Percentiles rank a stretch among this genome's conserved stretches.
phyloP scores from a whole-genome alignment of 331 rosid species.

The Cucumis variabilis region DNA sequence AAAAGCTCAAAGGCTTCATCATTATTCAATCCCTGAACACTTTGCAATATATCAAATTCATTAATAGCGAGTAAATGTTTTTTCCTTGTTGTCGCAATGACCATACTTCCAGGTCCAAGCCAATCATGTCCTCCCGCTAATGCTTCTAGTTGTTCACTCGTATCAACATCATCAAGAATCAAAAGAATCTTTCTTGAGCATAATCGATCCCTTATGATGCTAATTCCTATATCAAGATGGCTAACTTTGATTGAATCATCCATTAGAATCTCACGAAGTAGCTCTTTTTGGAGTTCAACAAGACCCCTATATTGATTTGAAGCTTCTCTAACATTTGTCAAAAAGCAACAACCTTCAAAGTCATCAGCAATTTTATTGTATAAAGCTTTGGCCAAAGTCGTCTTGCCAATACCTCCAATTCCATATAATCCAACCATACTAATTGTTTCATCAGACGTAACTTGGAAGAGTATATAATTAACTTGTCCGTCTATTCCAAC shows the following conservation, averaged over 20 bases:
- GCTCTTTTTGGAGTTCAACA: background rate
- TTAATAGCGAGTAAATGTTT: too few species aligned
- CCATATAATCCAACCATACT: constrained; percentile 29
- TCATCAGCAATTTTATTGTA: background rate
- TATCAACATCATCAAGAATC: too few species aligned
- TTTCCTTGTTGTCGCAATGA: too few species aligned
- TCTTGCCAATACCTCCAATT: constrained; percentile 24
- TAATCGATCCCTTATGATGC: too few species aligned
- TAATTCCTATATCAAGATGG: too few species aligned
- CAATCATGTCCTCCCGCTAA: too few species aligned
- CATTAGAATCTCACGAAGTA: background rate
- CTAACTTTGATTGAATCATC: background rate
- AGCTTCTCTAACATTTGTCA: constrained; percentile 21
- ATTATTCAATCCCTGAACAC: too few species aligned
- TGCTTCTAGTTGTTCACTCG: too few species aligned
- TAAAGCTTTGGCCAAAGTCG: constrained; percentile 11
- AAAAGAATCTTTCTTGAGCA: too few species aligned
- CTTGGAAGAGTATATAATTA: background rate
- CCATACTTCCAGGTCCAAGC: too few species aligned
- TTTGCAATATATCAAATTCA: too few species aligned
- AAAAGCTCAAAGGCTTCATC: too few species aligned
- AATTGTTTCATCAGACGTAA: background rate
- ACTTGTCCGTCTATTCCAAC: background rate
- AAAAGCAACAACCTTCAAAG: constrained; percentile 1
- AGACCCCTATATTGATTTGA: constrained; percentile 1